Conservation (phyloP, 306 rosid species). For the Vigna radiata region DNA sequence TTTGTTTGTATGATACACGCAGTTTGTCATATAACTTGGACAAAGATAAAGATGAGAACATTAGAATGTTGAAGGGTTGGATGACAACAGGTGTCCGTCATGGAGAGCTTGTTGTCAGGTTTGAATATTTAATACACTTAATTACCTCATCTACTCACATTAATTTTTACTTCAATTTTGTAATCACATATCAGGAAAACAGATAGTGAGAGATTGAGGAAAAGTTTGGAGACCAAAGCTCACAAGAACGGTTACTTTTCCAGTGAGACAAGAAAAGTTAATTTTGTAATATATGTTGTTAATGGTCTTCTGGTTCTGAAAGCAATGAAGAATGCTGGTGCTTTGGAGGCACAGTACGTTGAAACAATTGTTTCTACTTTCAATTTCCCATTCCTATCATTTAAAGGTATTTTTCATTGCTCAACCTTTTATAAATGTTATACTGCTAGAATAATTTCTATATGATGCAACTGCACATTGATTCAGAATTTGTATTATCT, state of each 20-base stretch:
- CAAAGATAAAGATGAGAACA: conserved; percentile 58
- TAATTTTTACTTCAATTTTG: conserved; percentile 41
- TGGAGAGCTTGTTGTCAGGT: conserved; percentile 83
- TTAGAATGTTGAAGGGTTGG: conserved; percentile 63
- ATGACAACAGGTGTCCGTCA: conserved; percentile 78
- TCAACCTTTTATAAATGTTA: background rate
- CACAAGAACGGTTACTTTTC: conserved; percentile 44
- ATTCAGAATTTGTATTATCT: conserved; percentile 5
- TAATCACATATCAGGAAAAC: conserved; percentile 61
- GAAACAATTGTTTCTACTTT: conserved; percentile 62
- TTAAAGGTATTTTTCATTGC: conserved; percentile 65
- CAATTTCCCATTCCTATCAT: conserved; percentile 71
- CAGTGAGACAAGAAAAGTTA: conserved; percentile 62
- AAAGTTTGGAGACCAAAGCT: conserved; percentile 59
- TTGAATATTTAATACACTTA: conserved; percentile 43
- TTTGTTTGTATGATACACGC: conserved; percentile 86
- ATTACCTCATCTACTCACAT: conserved; percentile 31
- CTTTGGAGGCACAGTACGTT: conserved; percentile 46
- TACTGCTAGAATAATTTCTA: background rate
- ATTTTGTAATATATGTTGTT: conserved; percentile 74
- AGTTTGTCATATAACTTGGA: conserved; percentile 60
- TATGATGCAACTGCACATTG: background rate
- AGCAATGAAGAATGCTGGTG: conserved; percentile 56
- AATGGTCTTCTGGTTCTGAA: conserved; percentile 70
- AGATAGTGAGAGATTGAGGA: conserved; percentile 58